Conservation (phyloP, 176 grass and related monocot genomes). For the Carex scoparia region DNA sequence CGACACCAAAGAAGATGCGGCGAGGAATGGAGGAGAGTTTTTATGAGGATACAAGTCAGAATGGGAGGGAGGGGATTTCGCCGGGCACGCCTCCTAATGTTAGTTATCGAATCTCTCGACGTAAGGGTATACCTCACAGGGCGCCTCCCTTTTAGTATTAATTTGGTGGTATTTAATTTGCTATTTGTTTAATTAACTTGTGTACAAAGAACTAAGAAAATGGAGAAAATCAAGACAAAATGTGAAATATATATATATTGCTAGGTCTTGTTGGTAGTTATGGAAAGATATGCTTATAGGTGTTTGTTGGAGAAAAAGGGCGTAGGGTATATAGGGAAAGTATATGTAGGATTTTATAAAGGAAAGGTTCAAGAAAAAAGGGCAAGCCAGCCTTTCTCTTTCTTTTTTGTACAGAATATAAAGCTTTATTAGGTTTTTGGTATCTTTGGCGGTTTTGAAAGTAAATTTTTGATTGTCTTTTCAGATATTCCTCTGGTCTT, state of each 20-base stretch:
- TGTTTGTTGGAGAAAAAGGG: constrained; percentile 24
- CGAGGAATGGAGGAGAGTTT: constrained; percentile 8
- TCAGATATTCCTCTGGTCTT: not conserved
- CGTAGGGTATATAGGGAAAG: constrained; percentile 24
- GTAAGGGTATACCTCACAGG: constrained; percentile 42
- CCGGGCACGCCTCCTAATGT: constrained; percentile 41
- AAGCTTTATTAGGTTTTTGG: constrained; percentile 23
- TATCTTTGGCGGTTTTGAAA: constrained; percentile 7
- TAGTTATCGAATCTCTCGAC: constrained; percentile 36
- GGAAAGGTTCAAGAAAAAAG: constrained; percentile 25
- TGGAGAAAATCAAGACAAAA: constrained; percentile 8
- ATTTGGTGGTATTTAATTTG: not conserved
- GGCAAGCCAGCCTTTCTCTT: constrained; percentile 16
- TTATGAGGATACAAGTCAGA: not conserved
- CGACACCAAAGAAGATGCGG: constrained; percentile 31
- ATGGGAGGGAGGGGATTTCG: constrained; percentile 15
- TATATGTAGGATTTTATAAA: constrained; percentile 29
- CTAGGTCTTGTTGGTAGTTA: constrained; percentile 25
- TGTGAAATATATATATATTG: constrained; percentile 16
- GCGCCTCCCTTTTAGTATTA: constrained; percentile 37
- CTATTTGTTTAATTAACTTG: not conserved
- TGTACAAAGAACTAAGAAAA: constrained; percentile 14
- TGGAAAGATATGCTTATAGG: constrained; percentile 25
- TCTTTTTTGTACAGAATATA: constrained; percentile 32
- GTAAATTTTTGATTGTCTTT: constrained; percentile 11